Evolutionary conservation across 441 rosid species (phyloP), one percentile per base, ranked within the genome.

Genomic region (Erodium trifolium): DNA sequence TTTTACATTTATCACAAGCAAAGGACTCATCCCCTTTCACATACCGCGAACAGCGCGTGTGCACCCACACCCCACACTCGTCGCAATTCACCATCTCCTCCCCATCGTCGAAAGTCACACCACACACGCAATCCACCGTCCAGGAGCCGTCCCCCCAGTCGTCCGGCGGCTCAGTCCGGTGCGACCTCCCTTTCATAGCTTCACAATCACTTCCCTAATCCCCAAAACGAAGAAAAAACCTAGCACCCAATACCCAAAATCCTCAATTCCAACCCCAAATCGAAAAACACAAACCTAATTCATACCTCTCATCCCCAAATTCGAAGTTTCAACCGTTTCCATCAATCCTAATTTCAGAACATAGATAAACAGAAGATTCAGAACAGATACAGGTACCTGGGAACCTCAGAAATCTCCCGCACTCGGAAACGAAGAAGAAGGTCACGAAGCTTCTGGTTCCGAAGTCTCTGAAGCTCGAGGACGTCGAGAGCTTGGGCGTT

Each of bases 31-130:
- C 96, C 7, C 92, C 92, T 78, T 92, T 90, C 10, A 90, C 93
- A 39, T 87, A 95, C 65, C 88, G 83, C 0, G 97, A 95, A 75
- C 98, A 95, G 10, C 99, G 94, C 9, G 99, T 95, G 77, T 95
- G 99, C 63, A 92, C 99, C 99, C 99, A 94, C 96, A 94, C 76
- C 99, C 99, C 99, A 94, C 96, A 94, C 76, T 92, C 99, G 12
- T 90, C 99, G 67, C 98, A 90, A 73, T 92, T 89, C 67, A 95
- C 98, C 99, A 95, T 95, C 88, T 95, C 99, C 75, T 90, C 95
- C 31, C 99, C 99, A 71, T 95, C 99, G 59, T 95, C 99, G 19
- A 86, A 90, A 69, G 79, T 89, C 66, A 95, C 98, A 53, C 98
- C 99, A 66, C 99, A 95, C 2, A 88, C 85, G 76, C 98, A 95